A percentile compares a stretch with the other conserved stretches of the same genome.
These are phyloP conservation scores for Tulasnella sp. DNA, from an alignment of 768 basidiomycete species.

Conservation along the genomic window DNA sequence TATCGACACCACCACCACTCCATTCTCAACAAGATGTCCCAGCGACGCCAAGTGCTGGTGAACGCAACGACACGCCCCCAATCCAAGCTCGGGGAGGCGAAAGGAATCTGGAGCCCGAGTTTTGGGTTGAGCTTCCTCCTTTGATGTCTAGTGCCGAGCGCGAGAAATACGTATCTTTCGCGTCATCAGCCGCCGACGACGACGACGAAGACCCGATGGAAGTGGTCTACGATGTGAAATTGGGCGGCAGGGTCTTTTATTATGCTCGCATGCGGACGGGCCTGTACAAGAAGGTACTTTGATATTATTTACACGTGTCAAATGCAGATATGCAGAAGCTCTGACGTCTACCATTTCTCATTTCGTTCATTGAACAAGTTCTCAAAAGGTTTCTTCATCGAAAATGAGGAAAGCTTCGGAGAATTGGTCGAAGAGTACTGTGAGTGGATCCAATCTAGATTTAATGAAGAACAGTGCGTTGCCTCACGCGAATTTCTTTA, in stretches of 20 bases:
- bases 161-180: conserved; percentile 32
- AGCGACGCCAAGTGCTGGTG: no score
- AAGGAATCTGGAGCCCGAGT: not conserved
- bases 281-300: conserved; percentile 3
- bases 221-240: conserved; percentile 47
- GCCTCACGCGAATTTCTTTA: not conserved
- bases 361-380: conserved; percentile 4
- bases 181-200: conserved; percentile 27
- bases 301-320: not conserved
- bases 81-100: no score
- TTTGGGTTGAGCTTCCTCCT: conserved; percentile 32
- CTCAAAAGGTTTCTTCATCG: conserved; percentile 31
- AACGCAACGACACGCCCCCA: no score
- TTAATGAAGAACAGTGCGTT: not conserved
- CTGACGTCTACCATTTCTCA: no score
- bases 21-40: no score
- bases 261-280: conserved; percentile 39
- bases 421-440: conserved; percentile 36
- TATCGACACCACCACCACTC: no score
- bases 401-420: conserved; percentile 15
- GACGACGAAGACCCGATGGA: conserved; percentile 29
- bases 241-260: conserved; percentile 37
- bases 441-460: conserved; percentile 26
- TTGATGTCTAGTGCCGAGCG: conserved; percentile 31
- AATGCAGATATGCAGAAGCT: no score